Conservation (phyloP, 1,139 yeast species). For the Debaryomyces singareniensis region DNA sequence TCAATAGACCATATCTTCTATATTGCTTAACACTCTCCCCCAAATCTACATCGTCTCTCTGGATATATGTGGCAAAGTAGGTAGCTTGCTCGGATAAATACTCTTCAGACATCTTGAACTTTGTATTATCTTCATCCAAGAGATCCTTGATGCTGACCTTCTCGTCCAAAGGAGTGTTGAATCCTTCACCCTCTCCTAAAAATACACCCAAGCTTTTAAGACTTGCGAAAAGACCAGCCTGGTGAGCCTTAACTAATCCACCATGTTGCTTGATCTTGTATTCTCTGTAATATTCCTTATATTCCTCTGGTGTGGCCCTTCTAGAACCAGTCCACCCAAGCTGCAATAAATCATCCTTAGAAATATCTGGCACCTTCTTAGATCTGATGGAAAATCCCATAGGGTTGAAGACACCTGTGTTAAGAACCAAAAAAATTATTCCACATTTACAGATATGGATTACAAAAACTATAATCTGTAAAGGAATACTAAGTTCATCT, state of each 20-base stretch:
- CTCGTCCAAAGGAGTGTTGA: conserved; percentile 47
- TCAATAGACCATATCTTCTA: conserved; percentile 59
- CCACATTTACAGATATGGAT: conserved; percentile 62
- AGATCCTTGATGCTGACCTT: conserved; percentile 23
- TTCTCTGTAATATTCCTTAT: conserved; percentile 65
- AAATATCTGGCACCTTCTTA: conserved; percentile 23
- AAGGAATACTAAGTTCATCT: conserved; percentile 32
- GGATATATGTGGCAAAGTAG: conserved; percentile 33
- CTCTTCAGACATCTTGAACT: conserved; percentile 46
- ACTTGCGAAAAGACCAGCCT: conserved; percentile 58
- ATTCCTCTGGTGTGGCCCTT: conserved; percentile 64
- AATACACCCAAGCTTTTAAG: conserved; percentile 57
- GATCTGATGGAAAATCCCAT: conserved; percentile 25
- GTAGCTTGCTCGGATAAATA: conserved; percentile 47
- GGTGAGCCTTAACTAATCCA: conserved; percentile 74
- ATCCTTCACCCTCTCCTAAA: conserved; percentile 79
- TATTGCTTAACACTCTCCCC: conserved; percentile 42
- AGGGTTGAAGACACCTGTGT: conserved; percentile 78
- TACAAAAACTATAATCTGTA: conserved; percentile 63
- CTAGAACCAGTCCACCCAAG: conserved; percentile 94
- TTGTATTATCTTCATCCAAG: conserved; percentile 17
- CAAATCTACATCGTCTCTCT: conserved; percentile 25
- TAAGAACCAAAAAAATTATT: conserved; percentile 52
- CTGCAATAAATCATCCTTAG: conserved; percentile 50
- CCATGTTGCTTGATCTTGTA: conserved; percentile 62